These are phyloP conservation scores for Eurotiales sp. DNA, from an alignment of 2,329 filamentous ascomycete species.

Conservation along the genomic window DNA sequence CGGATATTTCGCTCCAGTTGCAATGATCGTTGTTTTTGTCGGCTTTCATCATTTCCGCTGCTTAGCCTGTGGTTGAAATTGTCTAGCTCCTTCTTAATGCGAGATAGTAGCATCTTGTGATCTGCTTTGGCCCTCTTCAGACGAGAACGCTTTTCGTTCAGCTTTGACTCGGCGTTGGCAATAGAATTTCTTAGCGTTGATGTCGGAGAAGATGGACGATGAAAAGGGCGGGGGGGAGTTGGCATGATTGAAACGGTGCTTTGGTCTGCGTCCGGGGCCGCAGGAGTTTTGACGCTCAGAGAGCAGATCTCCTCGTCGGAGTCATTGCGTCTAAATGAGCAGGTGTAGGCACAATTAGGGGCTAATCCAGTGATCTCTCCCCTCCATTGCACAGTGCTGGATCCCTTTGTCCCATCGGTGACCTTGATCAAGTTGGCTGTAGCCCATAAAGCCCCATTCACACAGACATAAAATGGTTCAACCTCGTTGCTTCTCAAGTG, in stretches of 20 bases:
- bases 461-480: conserved; percentile 62
- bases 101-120: conserved; percentile 56
- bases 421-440: conserved; percentile 53
- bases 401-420: conserved; percentile 42
- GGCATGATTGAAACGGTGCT: conserved; percentile 35
- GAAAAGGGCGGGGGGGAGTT: conserved; percentile 53
- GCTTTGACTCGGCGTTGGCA: conserved; percentile 56
- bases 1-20: conserved; percentile 61
- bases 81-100: conserved; percentile 60
- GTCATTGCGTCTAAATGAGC: conserved; percentile 57
- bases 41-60: conserved; percentile 58
- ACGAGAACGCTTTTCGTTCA: conserved; percentile 57
- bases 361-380: conserved; percentile 64
- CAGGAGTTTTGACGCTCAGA: conserved; percentile 60
- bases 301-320: conserved; percentile 57
- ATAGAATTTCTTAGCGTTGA: conserved; percentile 65
- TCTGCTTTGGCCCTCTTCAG: conserved; percentile 59
- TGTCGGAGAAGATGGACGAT: conserved; percentile 61
- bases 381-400: conserved; percentile 49
- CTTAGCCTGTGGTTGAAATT: conserved; percentile 55
- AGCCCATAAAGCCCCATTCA: conserved; percentile 64
- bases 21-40: conserved; percentile 58
- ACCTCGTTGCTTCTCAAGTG: conserved; percentile 29
- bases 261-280: conserved; percentile 56
- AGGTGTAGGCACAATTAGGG: conserved; percentile 61